Evolutionary conservation across 176 grass and related monocot genomes (phyloP).

Genomic region (Pontederia crassipes): DNA sequence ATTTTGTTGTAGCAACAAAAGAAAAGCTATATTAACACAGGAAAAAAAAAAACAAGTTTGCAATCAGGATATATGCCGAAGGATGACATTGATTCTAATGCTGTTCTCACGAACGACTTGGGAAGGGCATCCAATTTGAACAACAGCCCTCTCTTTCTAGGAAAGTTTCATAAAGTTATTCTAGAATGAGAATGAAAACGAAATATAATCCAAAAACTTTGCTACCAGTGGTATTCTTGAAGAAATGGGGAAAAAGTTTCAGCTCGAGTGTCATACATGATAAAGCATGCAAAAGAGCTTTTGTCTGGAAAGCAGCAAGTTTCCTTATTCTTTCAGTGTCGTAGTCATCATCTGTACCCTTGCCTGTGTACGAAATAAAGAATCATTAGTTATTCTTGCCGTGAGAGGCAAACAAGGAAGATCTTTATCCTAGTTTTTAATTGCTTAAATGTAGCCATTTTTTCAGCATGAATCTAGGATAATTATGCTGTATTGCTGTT

Average conservation of each 20-base stretch:
- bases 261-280: conserved; percentile 42
- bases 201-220: not conserved
- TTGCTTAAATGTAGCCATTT: not conserved
- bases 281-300: conserved; percentile 69
- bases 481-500: not conserved
- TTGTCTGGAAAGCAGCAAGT: conserved; percentile 74
- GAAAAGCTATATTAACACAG: no score
- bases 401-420: no score
- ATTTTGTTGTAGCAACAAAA: no score
- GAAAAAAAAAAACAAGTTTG: no score
- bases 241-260: not conserved
- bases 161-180: not conserved
- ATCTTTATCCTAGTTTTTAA: no score
- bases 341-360: conserved; percentile 22
- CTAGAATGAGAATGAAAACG: not conserved
- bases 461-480: not conserved
- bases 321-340: conserved; percentile 47
- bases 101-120: no score
- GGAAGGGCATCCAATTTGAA: no score
- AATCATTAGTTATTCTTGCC: not conserved
- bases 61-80: no score
- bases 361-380: conserved; percentile 17
- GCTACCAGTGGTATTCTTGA: not conserved
- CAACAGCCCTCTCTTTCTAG: no score
- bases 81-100: no score